Conservation (phyloP, 2,329 filamentous ascomycete genomes). For the Penicillium sp. region DNA sequence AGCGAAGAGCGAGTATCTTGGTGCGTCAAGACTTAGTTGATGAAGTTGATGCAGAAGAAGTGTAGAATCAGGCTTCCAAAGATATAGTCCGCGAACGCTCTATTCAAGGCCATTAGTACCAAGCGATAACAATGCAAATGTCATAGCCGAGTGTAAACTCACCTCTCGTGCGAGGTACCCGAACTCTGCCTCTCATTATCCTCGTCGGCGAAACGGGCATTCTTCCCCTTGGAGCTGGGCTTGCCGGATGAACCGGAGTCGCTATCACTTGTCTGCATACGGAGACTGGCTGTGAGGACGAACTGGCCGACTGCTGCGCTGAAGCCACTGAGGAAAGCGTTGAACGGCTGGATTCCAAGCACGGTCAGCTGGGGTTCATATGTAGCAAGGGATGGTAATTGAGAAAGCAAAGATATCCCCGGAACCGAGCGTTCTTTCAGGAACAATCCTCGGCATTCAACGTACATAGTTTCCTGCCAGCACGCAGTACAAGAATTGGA, state of each 20-base stretch:
- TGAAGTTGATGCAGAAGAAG: constrained; percentile 99
- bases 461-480: constrained; percentile 91
- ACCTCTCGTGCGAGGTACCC: constrained; percentile 46
- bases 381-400: neutral
- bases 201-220: constrained; percentile 25
- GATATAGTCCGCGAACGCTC: constrained; percentile 94
- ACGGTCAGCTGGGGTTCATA: neutral
- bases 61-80: constrained; percentile 94
- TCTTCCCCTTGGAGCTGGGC: constrained; percentile 45
- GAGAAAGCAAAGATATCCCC: neutral
- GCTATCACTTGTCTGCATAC: constrained; percentile 79
- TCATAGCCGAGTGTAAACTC: constrained; percentile 13
- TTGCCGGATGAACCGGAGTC: constrained; percentile 55
- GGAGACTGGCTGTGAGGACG: constrained; percentile 84
- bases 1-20: constrained; percentile 4
- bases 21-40: constrained; percentile 67
- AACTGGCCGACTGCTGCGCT: constrained; percentile 94
- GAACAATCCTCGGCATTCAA: constrained; percentile 25
- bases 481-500: constrained; percentile 93
- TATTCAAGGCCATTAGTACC: constrained; percentile 39
- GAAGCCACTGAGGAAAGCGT: constrained; percentile 96
- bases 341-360: constrained; percentile 73
- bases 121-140: neutral
- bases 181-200: constrained; percentile 28
- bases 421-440: neutral